These are phyloP conservation scores for Zalaria sp. DNA, from an alignment of 2,329 filamentous ascomycete genomes.

Conservation along the genomic window DNA sequence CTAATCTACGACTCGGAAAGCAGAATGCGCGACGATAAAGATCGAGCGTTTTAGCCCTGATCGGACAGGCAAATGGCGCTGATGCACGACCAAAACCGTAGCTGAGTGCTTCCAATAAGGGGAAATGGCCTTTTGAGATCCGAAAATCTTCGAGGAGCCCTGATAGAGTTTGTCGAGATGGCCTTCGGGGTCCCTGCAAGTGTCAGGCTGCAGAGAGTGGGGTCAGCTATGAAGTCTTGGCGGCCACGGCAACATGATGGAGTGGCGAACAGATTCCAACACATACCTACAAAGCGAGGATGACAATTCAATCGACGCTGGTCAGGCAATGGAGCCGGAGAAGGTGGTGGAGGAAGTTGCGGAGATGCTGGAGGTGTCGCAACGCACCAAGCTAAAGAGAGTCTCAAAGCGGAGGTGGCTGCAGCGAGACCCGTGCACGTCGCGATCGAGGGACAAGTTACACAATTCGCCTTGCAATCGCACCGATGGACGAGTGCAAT, in stretches of 20 bases:
- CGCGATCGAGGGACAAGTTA: no score
- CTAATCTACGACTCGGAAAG: not conserved
- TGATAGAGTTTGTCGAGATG: no score
- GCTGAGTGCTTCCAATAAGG: no score
- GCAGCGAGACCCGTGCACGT: constrained; percentile 52
- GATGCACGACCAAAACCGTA: no score
- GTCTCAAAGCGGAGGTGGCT: constrained; percentile 68
- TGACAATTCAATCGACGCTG: no score
- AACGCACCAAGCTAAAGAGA: constrained; percentile 1
- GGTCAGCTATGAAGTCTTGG: no score
- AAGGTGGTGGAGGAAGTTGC: constrained; percentile 2
- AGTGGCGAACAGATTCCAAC: no score
- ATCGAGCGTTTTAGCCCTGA: not conserved
- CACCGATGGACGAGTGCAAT: not conserved
- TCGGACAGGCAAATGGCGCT: no score
- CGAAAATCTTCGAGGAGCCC: not conserved
- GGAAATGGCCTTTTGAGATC: not conserved
- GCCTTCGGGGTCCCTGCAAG: no score
- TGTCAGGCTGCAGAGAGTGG: no score
- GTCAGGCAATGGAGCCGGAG: not conserved
- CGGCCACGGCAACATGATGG: no score
- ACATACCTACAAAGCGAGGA: no score
- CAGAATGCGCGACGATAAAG: not conserved
- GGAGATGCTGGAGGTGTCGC: constrained; percentile 3
- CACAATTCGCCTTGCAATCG: not conserved